Conservation (phyloP, 2,329 filamentous ascomycete species). For the Microascus cirrosus region DNA sequence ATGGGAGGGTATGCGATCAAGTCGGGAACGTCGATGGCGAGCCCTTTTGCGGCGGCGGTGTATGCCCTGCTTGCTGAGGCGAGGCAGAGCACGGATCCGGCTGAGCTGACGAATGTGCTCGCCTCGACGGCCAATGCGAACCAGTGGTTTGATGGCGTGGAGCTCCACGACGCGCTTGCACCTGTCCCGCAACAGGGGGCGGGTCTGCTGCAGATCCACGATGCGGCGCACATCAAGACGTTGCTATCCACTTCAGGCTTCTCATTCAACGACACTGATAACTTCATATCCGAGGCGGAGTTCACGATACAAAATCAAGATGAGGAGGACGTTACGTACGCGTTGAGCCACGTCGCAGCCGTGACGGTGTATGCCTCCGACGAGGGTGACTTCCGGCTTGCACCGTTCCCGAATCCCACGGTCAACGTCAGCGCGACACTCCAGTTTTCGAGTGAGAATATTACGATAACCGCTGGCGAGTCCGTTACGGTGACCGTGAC, state of each 20-base stretch:
- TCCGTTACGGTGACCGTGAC: constrained; percentile 18
- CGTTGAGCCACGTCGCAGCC: constrained; percentile 36
- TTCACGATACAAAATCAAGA: constrained; percentile 47
- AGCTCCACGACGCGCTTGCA: constrained; percentile 27
- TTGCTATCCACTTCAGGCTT: constrained; percentile 43
- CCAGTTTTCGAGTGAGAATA: constrained; percentile 25
- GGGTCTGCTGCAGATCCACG: constrained; percentile 48
- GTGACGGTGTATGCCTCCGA: constrained; percentile 43
- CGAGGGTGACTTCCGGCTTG: constrained; percentile 15
- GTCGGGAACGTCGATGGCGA: constrained; percentile 51
- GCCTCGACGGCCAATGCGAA: constrained; percentile 36
- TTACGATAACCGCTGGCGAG: constrained; percentile 22
- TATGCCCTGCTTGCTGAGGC: constrained; percentile 41
- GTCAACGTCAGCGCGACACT: constrained; percentile 15
- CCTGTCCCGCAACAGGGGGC: constrained; percentile 50
- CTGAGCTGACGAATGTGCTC: constrained; percentile 34
- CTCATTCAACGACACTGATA: constrained; percentile 52
- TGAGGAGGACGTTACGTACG: constrained; percentile 34
- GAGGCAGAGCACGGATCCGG: constrained; percentile 36
- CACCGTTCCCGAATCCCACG: constrained; percentile 27
- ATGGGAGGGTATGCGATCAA: constrained; percentile 37
- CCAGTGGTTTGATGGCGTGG: constrained; percentile 31
- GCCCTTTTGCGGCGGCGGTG: constrained; percentile 42
- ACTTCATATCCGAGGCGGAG: constrained; percentile 35
- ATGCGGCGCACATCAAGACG: constrained; percentile 43